Base-by-base conservation (phyloP, 345 rosid species). In the Eucalyptus viminalis region DNA sequence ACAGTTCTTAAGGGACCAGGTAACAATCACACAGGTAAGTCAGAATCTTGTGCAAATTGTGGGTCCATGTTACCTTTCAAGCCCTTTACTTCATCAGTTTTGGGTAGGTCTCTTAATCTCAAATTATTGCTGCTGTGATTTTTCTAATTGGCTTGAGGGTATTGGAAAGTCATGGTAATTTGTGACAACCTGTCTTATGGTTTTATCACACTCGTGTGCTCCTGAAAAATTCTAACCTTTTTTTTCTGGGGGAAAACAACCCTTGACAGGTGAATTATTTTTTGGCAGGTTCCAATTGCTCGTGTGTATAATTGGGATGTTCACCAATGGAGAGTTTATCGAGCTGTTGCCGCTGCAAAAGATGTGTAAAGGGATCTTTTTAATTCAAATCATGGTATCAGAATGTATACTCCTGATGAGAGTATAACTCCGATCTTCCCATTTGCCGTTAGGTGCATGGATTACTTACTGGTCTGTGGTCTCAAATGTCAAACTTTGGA, bases 1-100 rank as follows among this genome's bases (percentile, higher is more conserved):
- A 65, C 99, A 95, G 85, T 97, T 98, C 92, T 93, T 96, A 93
- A 94, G 98, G 95, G 99, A 98, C 91, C 99, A 98, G 91, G 98
- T 96, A 91, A 97, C 99, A 86, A 95, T 96, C 92, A 97, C 99
- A 76, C 99, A 96, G 99, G 99, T 98, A 93, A 37, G 76, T 34
- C 47, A 51, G 19, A 37, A 31, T 49, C 34, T 13, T 50, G 44
- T 13, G 13, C 60, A 29, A 50, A 37, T n/a, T 86, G 87, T 40
- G 19, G 62, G 58, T 34, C 44, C 44, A 34, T 69, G 44, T 69
- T 34, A 31, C 44, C 21, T 69, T 34, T 34, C 80, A 69, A 34
- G 43, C 80, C 13, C 2, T 69, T 69, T 69, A 9, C 80, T 34
- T 17, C 24, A 34, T 69, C 44, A 69, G 44, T 34, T 69, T 69